Percentiles rank a stretch among this genome's conserved stretches.
Conservation (phyloP, 306 rosid genomes). For the Aeschynomene evenia region DNA sequence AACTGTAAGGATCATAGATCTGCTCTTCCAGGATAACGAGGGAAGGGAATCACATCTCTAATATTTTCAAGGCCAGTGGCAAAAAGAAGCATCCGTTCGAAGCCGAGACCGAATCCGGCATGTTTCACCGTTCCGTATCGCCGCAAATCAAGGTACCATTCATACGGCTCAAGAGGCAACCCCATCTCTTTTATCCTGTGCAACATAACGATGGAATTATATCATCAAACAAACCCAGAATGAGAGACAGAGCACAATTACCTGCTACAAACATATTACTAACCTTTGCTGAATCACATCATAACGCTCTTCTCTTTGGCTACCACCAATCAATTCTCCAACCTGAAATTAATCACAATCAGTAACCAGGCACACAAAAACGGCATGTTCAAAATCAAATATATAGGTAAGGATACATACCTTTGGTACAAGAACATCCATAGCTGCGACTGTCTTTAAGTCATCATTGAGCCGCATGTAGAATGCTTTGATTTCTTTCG, state of each 20-base stretch:
- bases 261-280: neutral
- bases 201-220: constrained; percentile 15
- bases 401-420: constrained; percentile 37
- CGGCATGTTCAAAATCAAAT: constrained; percentile 6
- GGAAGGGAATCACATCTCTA: constrained; percentile 94
- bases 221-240: neutral
- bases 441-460: constrained; percentile 84
- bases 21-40: constrained; percentile 93
- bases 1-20: constrained; percentile 54
- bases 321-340: constrained; percentile 93
- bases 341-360: constrained; percentile 53
- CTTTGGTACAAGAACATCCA: constrained; percentile 99
- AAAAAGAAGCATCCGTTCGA: constrained; percentile 91
- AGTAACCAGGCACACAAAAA: constrained; percentile 6
- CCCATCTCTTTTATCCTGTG: constrained; percentile 78
- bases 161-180: constrained; percentile 84
- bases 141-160: constrained; percentile 95
- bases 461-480: constrained; percentile 97
- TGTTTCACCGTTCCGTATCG: constrained; percentile 89
- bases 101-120: constrained; percentile 88
- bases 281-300: constrained; percentile 73
- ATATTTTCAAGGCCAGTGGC: constrained; percentile 93
- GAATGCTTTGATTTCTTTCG: constrained; percentile 93
- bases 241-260: neutral
- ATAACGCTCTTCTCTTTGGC: constrained; percentile 92